Evolutionary conservation across 495 filamentous ascomycete species (phyloP).

Genomic region (Xylaria curta): DNA sequence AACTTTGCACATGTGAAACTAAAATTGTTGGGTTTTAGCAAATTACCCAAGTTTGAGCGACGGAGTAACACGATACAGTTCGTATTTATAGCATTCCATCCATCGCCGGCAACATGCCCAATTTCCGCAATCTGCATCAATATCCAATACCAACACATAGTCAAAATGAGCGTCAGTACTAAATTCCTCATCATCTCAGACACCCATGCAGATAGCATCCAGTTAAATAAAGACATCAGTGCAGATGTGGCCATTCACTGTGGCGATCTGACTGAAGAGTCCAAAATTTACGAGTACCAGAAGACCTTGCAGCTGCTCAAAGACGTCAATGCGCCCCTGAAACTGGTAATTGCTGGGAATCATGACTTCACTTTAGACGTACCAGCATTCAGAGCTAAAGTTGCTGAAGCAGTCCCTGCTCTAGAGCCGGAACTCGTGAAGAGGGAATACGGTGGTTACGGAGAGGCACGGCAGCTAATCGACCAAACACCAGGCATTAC

Average conservation of each 20-base stretch:
- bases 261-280: conserved; percentile 74
- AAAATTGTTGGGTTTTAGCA: no score
- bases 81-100: no score
- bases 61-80: no score
- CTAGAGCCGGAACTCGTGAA: conserved; percentile 32
- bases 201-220: conserved; percentile 55
- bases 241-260: conserved; percentile 75
- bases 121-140: no score
- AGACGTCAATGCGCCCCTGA: conserved; percentile 67
- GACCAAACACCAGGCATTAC: conserved; percentile 60
- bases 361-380: conserved; percentile 77
- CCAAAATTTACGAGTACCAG: conserved; percentile 62
- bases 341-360: conserved; percentile 82
- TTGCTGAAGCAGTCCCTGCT: conserved; percentile 23
- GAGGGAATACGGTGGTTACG: conserved; percentile 34
- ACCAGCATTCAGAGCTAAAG: conserved; percentile 38
- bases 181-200: conserved; percentile 66
- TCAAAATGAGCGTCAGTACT: conserved; percentile 15
- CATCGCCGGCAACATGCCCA: no score
- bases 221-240: conserved; percentile 18
- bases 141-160: no score
- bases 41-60: no score
- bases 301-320: conserved; percentile 60
- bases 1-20: no score
- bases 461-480: conserved; percentile 35